A percentile compares a stretch with the other conserved stretches of the same genome.
These are phyloP conservation scores for Leccinum pseudoinsigne DNA, from an alignment of 1,284 basidiomycete species.

Conservation along the genomic window DNA sequence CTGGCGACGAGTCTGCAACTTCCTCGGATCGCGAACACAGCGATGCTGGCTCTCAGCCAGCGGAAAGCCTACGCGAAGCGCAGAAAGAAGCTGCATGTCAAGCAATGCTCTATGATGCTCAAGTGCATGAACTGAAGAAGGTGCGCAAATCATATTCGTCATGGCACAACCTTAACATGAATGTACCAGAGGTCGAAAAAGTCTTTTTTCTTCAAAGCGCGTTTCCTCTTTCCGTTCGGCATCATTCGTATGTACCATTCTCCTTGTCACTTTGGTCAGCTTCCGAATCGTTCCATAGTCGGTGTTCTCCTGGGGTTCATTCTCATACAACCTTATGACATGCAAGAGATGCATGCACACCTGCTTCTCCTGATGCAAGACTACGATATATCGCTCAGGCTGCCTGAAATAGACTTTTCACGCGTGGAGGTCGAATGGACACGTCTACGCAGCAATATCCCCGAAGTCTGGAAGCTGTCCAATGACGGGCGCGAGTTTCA, in stretches of 20 bases:
- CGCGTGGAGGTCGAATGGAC: conserved; percentile 69
- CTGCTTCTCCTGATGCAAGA: conserved; percentile 55
- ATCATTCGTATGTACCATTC: conserved; percentile 40
- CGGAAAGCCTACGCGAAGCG: conserved; percentile 8
- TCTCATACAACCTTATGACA: conserved; percentile 60
- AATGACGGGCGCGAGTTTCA: conserved; percentile 83
- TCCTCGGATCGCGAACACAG: conserved; percentile 20
- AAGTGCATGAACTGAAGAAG: conserved; percentile 23
- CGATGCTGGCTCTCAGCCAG: background rate
- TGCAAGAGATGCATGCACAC: conserved; percentile 56
- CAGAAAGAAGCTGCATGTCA: conserved; percentile 24
- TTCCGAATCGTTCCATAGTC: conserved; percentile 42
- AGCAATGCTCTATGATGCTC: conserved; percentile 25
- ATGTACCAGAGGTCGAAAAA: conserved; percentile 15
- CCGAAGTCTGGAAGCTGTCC: conserved; percentile 80
- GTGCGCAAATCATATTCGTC: conserved; percentile 13
- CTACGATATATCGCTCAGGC: conserved; percentile 55
- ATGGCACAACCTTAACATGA: background rate
- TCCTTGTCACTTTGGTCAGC: background rate
- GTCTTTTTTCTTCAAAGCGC: conserved; percentile 35
- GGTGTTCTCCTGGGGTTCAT: conserved; percentile 61
- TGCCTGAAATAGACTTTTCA: conserved; percentile 63
- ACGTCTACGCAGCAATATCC: conserved; percentile 60
- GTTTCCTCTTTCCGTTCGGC: conserved; percentile 50
- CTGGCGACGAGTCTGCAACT: conserved; percentile 12